Base-by-base conservation (phyloP, 2,329 filamentous ascomycete species). In the Beauveria sp. region DNA sequence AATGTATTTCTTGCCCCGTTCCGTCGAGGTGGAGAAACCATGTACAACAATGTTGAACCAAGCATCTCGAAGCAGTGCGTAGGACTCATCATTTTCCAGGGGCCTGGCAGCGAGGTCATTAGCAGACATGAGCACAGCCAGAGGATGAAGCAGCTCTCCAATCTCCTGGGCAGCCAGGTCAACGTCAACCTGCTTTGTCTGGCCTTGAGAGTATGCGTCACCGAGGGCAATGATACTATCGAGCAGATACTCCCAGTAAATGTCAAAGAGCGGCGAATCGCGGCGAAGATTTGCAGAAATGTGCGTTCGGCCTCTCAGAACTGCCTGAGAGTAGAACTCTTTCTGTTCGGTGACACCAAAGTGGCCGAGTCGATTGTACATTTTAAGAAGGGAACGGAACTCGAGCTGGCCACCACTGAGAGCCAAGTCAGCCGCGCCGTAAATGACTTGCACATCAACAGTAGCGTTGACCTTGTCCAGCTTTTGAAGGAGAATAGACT, bases 1-100 rank as follows among this genome's bases (percentile, higher is more conserved):
- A 55, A 86, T 75, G 67, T 96, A 85, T 66, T 84, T 84, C 70
- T 87, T 88, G 20, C 88, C 90, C 59, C 89, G 84, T 18, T 87
- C 83, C 0, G 91, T 93, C 18, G 83, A 83, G 12, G 88, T 80
- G 10, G 87, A 88, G 71, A 97, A 96, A 5, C 92, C 94, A 72
- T 99, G 94, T 0, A 96, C 89, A 24, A 92, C 90, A 64, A 97
- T 91, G 69, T 99, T 99, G 77, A 97, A 97, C 94, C 94, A 99
- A 5, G 91, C 91, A 78, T 99, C 92, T 57, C 93, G 87, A 66
- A 94, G 83, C 61, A 96, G 77, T 28, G 85, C 83, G 63, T 89
- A 83, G 8, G 85, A 84, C 62, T 93, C 86, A 56, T 92, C 88
- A 57, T 89, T 84, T 59, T 76, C 75, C 10, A 77, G 66, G 40